phyloP scores from a whole-genome alignment of 306 rosid genomes.

The Malus sieversii region DNA sequence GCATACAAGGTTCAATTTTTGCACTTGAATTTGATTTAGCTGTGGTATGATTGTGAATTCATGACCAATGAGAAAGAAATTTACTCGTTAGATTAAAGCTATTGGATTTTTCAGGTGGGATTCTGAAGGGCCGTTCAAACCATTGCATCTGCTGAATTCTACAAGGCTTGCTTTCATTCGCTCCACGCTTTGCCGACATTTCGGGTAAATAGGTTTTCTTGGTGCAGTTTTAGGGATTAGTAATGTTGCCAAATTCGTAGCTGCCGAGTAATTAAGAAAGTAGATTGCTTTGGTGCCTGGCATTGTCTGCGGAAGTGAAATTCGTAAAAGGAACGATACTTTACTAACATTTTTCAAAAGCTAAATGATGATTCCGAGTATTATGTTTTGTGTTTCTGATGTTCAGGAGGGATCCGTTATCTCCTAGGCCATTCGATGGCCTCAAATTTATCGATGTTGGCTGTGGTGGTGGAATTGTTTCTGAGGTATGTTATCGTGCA shows the following conservation, averaged over 20 bases:
- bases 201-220: conserved; percentile 35
- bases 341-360: not conserved
- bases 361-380: not conserved
- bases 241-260: not conserved
- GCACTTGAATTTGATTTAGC: not conserved
- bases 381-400: conserved; percentile 14
- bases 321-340: not conserved
- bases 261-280: not conserved
- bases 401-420: conserved; percentile 69
- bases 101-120: conserved; percentile 62
- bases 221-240: not conserved
- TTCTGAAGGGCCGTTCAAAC: conserved; percentile 86
- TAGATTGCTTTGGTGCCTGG: not conserved
- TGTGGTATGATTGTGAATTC: not conserved
- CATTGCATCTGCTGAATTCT: conserved; percentile 90
- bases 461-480: conserved; percentile 96
- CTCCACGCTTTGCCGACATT: conserved; percentile 76
- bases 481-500: conserved; percentile 44
- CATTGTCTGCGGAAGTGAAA: not conserved
- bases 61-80: not conserved
- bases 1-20: not conserved
- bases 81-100: not conserved
- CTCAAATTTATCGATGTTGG: conserved; percentile 85
- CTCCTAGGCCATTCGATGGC: conserved; percentile 71
- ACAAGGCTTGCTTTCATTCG: conserved; percentile 78